These are phyloP conservation scores for Saccharomycopsis sp. DNA, from an alignment of 805 yeast species.

Conservation along the genomic window DNA sequence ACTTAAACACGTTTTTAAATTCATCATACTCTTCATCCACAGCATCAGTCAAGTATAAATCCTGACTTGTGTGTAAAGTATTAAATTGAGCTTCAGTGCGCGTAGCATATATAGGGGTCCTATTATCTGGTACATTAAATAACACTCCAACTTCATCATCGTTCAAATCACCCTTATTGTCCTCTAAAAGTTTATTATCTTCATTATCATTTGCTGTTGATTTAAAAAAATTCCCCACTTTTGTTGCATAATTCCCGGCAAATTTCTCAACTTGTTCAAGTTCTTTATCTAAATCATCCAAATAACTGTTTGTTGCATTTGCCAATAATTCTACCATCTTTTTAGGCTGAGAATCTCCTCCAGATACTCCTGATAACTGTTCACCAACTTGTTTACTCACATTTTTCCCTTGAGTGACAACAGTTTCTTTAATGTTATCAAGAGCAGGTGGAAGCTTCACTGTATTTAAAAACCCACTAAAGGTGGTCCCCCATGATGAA, in stretches of 20 bases:
- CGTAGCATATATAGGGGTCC: conserved; percentile 36
- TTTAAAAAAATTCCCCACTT: conserved; percentile 50
- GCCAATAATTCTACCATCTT: conserved; percentile 28
- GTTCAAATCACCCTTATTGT: conserved; percentile 25
- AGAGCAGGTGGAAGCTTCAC: conserved; percentile 32
- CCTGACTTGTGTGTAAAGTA: conserved; percentile 44
- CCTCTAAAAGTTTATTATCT: conserved; percentile 24
- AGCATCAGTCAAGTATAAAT: conserved; percentile 33
- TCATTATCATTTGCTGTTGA: conserved; percentile 31
- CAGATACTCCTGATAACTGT: background rate
- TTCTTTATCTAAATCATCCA: conserved; percentile 68
- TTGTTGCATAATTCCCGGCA: conserved; percentile 54
- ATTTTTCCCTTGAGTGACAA: conserved; percentile 14
- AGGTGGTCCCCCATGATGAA: conserved; percentile 29
- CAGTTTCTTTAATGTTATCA: conserved; percentile 22
- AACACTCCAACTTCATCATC: conserved; percentile 36
- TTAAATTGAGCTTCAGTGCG: conserved; percentile 60
- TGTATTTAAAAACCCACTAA: conserved; percentile 31
- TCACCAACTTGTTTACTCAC: conserved; percentile 16
- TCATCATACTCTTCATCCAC: conserved; percentile 30
- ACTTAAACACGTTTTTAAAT: conserved; percentile 34
- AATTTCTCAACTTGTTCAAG: conserved; percentile 66
- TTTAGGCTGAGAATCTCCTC: conserved; percentile 23
- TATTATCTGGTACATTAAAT: conserved; percentile 36
- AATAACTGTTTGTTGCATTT: conserved; percentile 47